These are phyloP conservation scores for Adiantum capillusveneris DNA, from an alignment of 75 land plant species.

Conservation along the genomic window DNA sequence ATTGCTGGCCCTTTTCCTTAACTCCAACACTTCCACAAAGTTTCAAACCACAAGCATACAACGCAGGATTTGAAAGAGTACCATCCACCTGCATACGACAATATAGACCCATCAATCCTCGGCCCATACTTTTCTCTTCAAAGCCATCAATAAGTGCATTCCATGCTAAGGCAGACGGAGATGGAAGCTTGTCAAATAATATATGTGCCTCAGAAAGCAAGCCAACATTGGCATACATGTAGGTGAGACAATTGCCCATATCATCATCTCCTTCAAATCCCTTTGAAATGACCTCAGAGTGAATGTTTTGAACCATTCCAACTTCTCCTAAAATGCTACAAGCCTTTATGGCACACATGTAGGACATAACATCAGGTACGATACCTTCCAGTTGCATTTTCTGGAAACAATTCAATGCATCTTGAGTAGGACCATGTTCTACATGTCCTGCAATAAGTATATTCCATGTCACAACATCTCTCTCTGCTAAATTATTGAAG, in stretches of 20 bases:
- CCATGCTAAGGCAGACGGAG: not conserved
- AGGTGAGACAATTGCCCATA: not conserved
- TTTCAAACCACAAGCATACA: not conserved
- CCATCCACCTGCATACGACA: too few relatives aligned
- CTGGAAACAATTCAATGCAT: not conserved
- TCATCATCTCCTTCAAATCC: not conserved
- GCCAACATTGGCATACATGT: constrained; percentile 6
- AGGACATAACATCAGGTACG: not conserved
- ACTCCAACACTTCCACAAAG: not conserved
- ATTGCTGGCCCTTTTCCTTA: too few relatives aligned
- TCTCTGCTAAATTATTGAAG: constrained; percentile 19
- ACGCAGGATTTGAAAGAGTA: too few relatives aligned
- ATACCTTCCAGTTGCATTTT: not conserved
- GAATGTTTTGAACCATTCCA: not conserved
- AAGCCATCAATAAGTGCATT: constrained; percentile 1
- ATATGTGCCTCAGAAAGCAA: not conserved
- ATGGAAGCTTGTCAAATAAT: not conserved
- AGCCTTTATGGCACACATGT: not conserved
- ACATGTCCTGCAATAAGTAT: constrained; percentile 13
- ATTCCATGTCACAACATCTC: constrained; percentile 23
- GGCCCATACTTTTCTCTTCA: not conserved
- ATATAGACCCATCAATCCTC: not conserved
- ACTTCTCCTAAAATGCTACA: not conserved
- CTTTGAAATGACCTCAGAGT: not conserved
- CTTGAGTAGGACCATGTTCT: not conserved